Base-by-base conservation (phyloP, 768 basidiomycete species). In the Hygrophorus russula region DNA sequence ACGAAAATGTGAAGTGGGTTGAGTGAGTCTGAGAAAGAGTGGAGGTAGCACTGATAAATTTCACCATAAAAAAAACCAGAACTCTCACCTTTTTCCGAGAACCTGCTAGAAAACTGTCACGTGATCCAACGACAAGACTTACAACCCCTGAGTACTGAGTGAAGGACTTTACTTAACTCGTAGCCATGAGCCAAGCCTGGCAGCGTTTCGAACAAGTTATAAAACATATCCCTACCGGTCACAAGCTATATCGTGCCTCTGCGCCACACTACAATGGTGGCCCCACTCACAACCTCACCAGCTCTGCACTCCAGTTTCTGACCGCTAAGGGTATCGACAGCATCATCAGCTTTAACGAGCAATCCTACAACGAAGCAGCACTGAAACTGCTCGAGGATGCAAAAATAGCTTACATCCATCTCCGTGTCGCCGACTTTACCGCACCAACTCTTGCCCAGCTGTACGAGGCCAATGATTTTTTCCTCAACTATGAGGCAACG, bases 241-340 rank as follows among this genome's bases (percentile, higher is more conserved):
- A 51, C 19, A 42, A 44, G 11, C 49, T 56, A 17, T 50, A 49
- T 33, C 56, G 56, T 18, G 38, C 57, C 32, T 58, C 56, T 4
- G 47, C 57, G 1, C 52, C 56, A 15, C 49, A 50, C 44, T 57
- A 57, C 42, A 44, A 49, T 29, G 31, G 35, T 4, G 48, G 48
- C 33, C 14, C 15, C 15, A 34, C 48, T 6, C 56, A 58, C 42
- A 11, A 46, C 4, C 48, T 56, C 11, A 49, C 48, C 6, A 42
- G 42, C 3, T 14, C 14, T 18, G 53, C 48, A 0, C 48, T 55
- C 8, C 11, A 18, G n/a, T 45, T 24, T 31, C 49, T 57, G 24
- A 44, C 39, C 27, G 37, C 10, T 13, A 31, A 47, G 39, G 37
- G 42, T 2, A 53, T 57, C 34, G 33, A 57, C 29, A 45, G 53